A percentile compares a stretch with the other conserved stretches of the same genome.
Evolutionary conservation across 352 stramenopile species (phyloP).

Genomic region (Phytophthora foliorum): DNA sequence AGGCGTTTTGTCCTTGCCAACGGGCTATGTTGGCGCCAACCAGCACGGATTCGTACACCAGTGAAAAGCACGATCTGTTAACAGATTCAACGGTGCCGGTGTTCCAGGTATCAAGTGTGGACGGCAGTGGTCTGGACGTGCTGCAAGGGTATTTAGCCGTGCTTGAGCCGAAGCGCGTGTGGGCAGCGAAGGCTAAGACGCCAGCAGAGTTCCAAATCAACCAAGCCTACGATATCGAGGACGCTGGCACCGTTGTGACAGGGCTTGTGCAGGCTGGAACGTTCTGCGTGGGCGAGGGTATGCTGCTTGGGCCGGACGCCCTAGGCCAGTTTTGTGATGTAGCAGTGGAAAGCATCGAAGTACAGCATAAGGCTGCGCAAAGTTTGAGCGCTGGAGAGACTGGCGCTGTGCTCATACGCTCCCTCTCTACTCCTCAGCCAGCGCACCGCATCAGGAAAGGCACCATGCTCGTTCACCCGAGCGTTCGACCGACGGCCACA

Average conservation of each 20-base stretch:
- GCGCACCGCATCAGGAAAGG: slow-evolving; percentile 61
- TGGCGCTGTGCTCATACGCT: slow-evolving; percentile 70
- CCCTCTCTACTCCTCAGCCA: slow-evolving; percentile 32
- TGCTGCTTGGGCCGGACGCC: slow-evolving; percentile 74
- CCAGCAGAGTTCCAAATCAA: slow-evolving; percentile 83
- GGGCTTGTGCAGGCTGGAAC: slow-evolving; percentile 78
- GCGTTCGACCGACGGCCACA: slow-evolving; percentile 63
- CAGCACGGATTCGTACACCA: slow-evolving; percentile 5
- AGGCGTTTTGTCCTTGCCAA: slow-evolving; percentile 41
- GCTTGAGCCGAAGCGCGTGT: slow-evolving; percentile 73
- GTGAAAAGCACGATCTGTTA: slow-evolving; percentile 23
- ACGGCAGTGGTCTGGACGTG: slow-evolving; percentile 58
- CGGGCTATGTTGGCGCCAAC: slow-evolving; percentile 24
- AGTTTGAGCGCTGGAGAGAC: slow-evolving; percentile 76
- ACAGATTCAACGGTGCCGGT: slow-evolving; percentile 50
- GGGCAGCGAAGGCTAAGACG: slow-evolving; percentile 58
- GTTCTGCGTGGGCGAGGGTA: slow-evolving; percentile 64
- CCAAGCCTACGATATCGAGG: slow-evolving; percentile 81
- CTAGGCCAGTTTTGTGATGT: slow-evolving; percentile 75
- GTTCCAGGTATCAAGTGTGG: slow-evolving; percentile 73
- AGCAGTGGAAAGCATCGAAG: slow-evolving; percentile 80
- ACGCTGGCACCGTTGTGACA: slow-evolving; percentile 74
- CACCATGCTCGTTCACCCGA: slow-evolving; percentile 81
- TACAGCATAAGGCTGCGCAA: slow-evolving; percentile 73
- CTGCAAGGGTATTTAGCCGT: slow-evolving; percentile 67